Conservation (phyloP, 164 flowering plant species). For the Vitis rotundifolia region DNA sequence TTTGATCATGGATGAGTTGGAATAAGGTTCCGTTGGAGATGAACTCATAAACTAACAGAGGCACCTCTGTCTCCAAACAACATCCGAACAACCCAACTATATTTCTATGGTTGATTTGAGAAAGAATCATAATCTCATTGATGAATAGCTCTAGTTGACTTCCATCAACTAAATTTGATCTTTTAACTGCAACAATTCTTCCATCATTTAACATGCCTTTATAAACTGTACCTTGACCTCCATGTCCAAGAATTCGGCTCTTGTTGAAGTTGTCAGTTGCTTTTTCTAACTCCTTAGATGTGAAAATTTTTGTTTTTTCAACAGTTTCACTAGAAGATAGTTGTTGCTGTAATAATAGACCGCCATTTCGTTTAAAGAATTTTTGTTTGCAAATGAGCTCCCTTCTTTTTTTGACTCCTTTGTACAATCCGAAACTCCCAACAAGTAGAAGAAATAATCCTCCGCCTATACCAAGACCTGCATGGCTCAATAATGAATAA, state of each 20-base stretch:
- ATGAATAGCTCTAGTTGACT: slow-evolving; percentile 18
- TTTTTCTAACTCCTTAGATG: too few species aligned
- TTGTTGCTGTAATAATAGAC: slow-evolving; percentile 12
- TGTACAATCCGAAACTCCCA: slow-evolving; percentile 6
- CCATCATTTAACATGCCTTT: slow-evolving; percentile 19
- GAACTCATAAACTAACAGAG: too few species aligned
- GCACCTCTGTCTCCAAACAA: too few species aligned
- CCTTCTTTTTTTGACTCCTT: slow-evolving; percentile 5
- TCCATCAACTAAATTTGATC: slow-evolving; percentile 15
- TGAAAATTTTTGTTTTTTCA: too few species aligned
- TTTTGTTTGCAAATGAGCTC: not conserved
- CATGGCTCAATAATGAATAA: too few species aligned
- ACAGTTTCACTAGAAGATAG: slow-evolving; percentile 4
- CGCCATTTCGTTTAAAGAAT: slow-evolving; percentile 14
- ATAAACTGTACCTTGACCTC: not conserved
- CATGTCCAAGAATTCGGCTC: slow-evolving; percentile 16
- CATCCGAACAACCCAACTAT: not conserved
- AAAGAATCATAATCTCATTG: slow-evolving; percentile 24
- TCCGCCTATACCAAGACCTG: too few species aligned
- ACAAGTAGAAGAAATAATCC: not conserved
- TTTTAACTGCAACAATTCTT: slow-evolving; percentile 16
- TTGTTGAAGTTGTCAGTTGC: slow-evolving; percentile 6
- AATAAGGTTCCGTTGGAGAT: too few species aligned
- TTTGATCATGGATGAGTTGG: too few species aligned
- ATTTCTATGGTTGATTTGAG: slow-evolving; percentile 23